Evolutionary conservation across 352 stramenopile species (phyloP), one percentile per base, ranked within the genome.

Genomic region (Globisporangium sylvaticum): DNA sequence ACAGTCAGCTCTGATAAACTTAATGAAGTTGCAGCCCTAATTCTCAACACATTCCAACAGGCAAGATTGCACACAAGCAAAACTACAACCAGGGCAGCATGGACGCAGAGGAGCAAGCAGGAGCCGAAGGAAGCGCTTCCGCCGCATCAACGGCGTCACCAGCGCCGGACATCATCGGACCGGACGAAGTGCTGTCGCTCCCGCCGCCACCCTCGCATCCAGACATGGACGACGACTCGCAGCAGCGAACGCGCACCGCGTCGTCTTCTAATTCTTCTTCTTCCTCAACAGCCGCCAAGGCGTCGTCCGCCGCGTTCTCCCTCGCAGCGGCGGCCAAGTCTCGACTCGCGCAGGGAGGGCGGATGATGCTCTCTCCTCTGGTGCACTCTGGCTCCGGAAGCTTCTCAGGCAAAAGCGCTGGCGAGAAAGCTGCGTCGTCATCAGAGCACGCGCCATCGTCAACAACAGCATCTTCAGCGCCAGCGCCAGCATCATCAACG

Each of bases 341-440:
- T 15, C 89, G 87, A 29, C 58, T 92, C 31, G 71, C 80, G 7
- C 77, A 88, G 42, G 72, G 80, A 37, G 77, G 81, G 7, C 78
- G 81, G 29, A 80, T 78, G 61, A 73, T 88, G 62, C 67, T 92
- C 46, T 86, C 81, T 8, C 83, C 83, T 24, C 46, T 87, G 12
- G 65, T 68, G 48, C 48, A 73, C 9, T 27, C 57, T 8, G 52
- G 62, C 8, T 57, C 70, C 3, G 48, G 34, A 46, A 63, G 71
- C 54, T 54, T 65, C 4, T 62, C 14, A n/a, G 39, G 34, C 29
- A 73, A 39, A 20, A 64, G 29, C 42, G 25, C 42, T 5, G 58
- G 55, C 31, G 52, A 57, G 24, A 64, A 57, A 24, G 18, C 5
- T n/a, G 1, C 58, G 14, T 54, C 58, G 58, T 54, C 25, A 42